Conservation (phyloP, 2,329 filamentous ascomycete genomes). For the Hymenoscyphus salicellus region DNA sequence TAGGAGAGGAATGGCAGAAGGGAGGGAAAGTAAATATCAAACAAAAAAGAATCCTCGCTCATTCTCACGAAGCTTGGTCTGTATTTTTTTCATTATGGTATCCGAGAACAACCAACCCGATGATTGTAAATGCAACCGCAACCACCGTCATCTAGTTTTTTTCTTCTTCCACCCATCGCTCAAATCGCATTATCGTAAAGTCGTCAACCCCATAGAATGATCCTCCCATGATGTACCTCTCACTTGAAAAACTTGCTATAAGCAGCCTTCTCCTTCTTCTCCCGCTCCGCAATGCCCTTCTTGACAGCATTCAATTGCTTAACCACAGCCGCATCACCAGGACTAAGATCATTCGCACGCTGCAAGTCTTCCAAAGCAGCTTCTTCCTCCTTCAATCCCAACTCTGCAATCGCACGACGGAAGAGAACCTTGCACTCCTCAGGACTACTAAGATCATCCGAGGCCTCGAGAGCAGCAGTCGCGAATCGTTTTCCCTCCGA, state of each 20-base stretch:
- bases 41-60: no score
- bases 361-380: conserved; percentile 71
- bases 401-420: conserved; percentile 72
- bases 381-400: conserved; percentile 81
- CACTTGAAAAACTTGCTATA: conserved; percentile 82
- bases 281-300: conserved; percentile 67
- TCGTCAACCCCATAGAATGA: not conserved
- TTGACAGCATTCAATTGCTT: conserved; percentile 77
- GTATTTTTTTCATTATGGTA: no score
- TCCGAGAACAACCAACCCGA: no score
- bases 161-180: no score
- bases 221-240: not conserved
- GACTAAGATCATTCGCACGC: conserved; percentile 70
- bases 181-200: conserved; percentile 3
- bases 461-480: conserved; percentile 67
- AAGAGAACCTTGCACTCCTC: conserved; percentile 90
- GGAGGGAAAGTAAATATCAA: no score
- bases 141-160: no score
- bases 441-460: conserved; percentile 61
- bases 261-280: conserved; percentile 85
- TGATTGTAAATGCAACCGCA: no score
- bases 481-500: conserved; percentile 69
- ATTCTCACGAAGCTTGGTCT: no score
- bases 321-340: conserved; percentile 69
- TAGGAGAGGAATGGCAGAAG: no score